Evolutionary conservation across 1,139 yeast genomes (phyloP).

Genomic region (Geotrichum candidum): DNA sequence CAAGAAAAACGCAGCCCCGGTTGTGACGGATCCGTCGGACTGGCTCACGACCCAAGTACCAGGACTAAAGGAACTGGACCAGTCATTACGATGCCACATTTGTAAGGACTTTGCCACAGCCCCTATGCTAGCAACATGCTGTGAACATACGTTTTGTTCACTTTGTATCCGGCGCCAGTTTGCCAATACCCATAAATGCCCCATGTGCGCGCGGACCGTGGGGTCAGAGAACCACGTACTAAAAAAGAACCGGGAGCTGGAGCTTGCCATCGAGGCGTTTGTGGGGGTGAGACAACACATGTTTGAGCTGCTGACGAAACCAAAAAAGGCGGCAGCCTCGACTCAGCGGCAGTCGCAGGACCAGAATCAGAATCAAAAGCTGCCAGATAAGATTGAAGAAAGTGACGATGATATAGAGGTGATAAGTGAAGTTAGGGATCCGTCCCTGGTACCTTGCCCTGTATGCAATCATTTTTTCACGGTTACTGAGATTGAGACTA

Average conservation of each 20-base stretch:
- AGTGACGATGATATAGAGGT: slow-evolving; percentile 7
- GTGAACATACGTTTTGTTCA: slow-evolving; percentile 80
- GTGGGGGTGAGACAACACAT: slow-evolving; percentile 32
- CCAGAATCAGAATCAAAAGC: not conserved
- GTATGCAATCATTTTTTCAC: slow-evolving; percentile 57
- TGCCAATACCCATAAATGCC: slow-evolving; percentile 58
- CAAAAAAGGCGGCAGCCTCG: not conserved
- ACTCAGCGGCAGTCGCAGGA: slow-evolving; percentile 5
- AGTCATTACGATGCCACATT: slow-evolving; percentile 76
- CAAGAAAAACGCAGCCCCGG: not conserved
- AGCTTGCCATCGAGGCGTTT: slow-evolving; percentile 62
- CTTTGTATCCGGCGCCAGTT: slow-evolving; percentile 75
- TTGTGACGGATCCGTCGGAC: slow-evolving; percentile 57
- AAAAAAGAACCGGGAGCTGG: slow-evolving; percentile 63
- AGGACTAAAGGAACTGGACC: slow-evolving; percentile 54
- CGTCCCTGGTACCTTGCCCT: slow-evolving; percentile 47
- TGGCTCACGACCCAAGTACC: slow-evolving; percentile 55
- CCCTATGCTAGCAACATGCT: slow-evolving; percentile 76
- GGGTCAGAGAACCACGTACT: slow-evolving; percentile 61
- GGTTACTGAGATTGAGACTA: slow-evolving; percentile 50
- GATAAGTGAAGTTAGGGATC: not conserved
- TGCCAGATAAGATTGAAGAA: slow-evolving; percentile 7
- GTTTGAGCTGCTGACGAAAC: slow-evolving; percentile 8
- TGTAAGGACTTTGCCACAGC: slow-evolving; percentile 80
- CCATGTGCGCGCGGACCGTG: slow-evolving; percentile 62